Evolutionary conservation across 306 rosid genomes (phyloP), one percentile per base, ranked within the genome.

Genomic region (Quercus parvula): DNA sequence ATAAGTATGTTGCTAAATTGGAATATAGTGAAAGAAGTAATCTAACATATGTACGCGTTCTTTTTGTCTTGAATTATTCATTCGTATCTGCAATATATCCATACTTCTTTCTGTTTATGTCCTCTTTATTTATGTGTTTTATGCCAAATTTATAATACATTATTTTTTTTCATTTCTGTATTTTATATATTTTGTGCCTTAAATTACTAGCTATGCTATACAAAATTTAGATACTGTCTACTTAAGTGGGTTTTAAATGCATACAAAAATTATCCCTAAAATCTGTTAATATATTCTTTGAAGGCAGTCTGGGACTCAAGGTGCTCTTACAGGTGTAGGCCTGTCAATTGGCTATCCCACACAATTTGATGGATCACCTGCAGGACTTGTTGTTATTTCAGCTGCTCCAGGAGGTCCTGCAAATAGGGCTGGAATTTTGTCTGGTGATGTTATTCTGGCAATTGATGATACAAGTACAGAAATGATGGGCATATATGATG

Each of bases 281-380:
- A 85, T 68, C 61, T 84, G 58, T 74, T 76, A 49, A 77, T 87
- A 81, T 90, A 75, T 86, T 88, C 86, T 84, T 86, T 91, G 90
- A 93, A 93, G 97, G 94, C 96, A 93, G 99, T 95, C 99, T 82
- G 99, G 99, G 88, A 89, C 98, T 79, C 90, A 81, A 88, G 98
- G 96, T 17, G 87, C 97, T 80, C 86, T 95, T 87, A 95, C 99
- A 75, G 99, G 98, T 69, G 88, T 95, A 54, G 99, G 99, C 75
- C 78, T 95, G 82, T 95, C 99, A 30, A 93, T 95, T 84, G 94
- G 99, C 85, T 93, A 92, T 86, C 90, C 92, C 73, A 83, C 92
- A 44, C 86, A 85, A 82, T 72, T 63, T 81, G 89, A 90, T 75
- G 87, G 77, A 78, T 89, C 85, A 56, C 70, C 93, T 76, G 82